Evolutionary conservation across 495 filamentous ascomycete genomes (phyloP).

Genomic region (Aspergillus homomorphus): DNA sequence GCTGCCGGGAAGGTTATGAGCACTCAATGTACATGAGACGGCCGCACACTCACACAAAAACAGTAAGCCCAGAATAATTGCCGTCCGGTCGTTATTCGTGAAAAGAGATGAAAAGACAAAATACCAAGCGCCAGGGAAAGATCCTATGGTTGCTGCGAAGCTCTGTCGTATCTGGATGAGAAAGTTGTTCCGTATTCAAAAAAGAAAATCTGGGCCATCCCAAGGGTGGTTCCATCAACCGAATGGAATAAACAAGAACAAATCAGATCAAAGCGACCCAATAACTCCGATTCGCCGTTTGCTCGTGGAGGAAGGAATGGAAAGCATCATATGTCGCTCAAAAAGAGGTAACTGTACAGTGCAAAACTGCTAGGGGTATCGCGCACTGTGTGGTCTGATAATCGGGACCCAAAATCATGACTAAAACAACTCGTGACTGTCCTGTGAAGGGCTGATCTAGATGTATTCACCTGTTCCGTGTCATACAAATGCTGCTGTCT

Average conservation of each 20-base stretch:
- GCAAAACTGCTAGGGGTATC: conserved; percentile 17
- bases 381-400: conserved; percentile 7
- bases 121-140: neutral
- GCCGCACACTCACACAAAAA: conserved; percentile 19
- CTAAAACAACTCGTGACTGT: conserved; percentile 1
- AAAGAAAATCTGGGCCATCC: neutral
- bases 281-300: conserved; percentile 22
- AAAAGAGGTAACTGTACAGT: conserved; percentile 18
- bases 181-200: neutral
- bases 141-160: neutral
- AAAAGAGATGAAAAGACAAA: neutral
- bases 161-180: neutral
- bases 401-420: conserved; percentile 1
- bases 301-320: conserved; percentile 14
- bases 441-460: neutral
- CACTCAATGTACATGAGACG: conserved; percentile 31
- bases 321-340: conserved; percentile 3
- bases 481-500: conserved; percentile 19
- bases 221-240: neutral
- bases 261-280: conserved; percentile 5
- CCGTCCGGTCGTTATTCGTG: conserved; percentile 17
- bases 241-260: conserved; percentile 2
- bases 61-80: conserved; percentile 17
- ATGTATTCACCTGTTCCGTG: conserved; percentile 5
- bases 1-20: conserved; percentile 25